phyloP scores from a whole-genome alignment of 371 early-diverging fungal species.

The Mortierella sp. region DNA sequence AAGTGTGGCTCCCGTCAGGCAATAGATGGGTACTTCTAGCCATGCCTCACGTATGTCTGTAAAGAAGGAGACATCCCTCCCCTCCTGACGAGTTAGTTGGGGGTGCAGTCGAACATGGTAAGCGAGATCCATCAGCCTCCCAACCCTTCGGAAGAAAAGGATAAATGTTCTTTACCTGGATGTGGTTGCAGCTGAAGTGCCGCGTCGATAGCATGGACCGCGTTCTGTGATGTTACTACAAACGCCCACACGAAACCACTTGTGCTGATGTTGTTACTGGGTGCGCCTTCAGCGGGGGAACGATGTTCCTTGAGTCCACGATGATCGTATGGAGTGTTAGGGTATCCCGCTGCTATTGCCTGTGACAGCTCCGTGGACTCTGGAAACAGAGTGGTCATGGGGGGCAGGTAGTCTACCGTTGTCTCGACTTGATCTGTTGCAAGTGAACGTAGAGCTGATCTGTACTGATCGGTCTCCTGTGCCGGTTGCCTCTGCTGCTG shows the following conservation, averaged over 20 bases:
- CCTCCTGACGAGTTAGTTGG: not conserved
- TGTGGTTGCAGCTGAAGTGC: constrained; percentile 18
- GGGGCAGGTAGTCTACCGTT: constrained; percentile 26
- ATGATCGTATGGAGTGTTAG: not conserved
- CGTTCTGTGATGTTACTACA: constrained; percentile 43
- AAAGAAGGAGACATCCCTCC: not conserved
- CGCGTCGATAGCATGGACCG: constrained; percentile 17
- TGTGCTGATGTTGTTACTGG: not conserved
- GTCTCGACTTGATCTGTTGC: not conserved
- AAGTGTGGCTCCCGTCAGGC: constrained; percentile 38
- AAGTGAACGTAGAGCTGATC: constrained; percentile 6
- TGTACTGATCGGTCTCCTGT: constrained; percentile 17
- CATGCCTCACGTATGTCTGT: constrained; percentile 30
- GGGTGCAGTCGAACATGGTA: not conserved
- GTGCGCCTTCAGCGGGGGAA: not conserved
- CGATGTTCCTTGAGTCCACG: not conserved
- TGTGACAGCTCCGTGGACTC: constrained; percentile 13
- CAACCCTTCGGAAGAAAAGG: too few species aligned
- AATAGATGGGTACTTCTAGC: constrained; percentile 35
- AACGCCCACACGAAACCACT: constrained; percentile 25
- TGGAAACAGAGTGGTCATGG: constrained; percentile 21
- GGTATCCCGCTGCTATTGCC: constrained; percentile 12
- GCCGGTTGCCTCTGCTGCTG: not conserved
- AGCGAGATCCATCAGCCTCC: constrained; percentile 10
- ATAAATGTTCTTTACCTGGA: too few species aligned